Percentiles rank a stretch among this genome's conserved stretches.
Evolutionary conservation across 1,139 yeast species (phyloP).

Genomic region (Diutina rugosa): DNA sequence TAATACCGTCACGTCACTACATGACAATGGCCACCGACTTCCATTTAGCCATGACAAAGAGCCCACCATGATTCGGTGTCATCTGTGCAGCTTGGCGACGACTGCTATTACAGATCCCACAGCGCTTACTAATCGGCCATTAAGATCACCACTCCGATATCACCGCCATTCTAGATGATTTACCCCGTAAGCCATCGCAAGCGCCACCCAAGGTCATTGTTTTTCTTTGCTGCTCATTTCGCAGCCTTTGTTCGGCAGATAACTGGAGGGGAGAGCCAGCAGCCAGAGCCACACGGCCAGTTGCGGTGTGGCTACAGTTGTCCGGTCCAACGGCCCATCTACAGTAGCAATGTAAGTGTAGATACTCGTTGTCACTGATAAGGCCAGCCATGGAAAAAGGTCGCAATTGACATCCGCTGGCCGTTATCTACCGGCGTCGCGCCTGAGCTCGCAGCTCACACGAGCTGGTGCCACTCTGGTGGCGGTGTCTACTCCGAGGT

Average conservation of each 20-base stretch:
- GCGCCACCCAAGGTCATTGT: background rate
- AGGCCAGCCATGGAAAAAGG: no score
- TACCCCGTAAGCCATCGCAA: no score
- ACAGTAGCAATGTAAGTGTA: no score
- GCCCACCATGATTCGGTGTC: no score
- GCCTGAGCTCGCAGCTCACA: background rate
- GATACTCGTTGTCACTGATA: no score
- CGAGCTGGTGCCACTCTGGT: background rate
- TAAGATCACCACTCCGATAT: no score
- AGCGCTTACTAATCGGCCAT: no score
- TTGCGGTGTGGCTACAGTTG: background rate
- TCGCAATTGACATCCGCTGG: no score
- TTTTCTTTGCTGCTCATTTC: background rate
- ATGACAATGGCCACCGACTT: background rate
- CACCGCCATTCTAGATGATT: no score
- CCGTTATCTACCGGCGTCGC: no score
- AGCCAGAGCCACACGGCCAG: background rate
- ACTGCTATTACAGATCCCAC: no score
- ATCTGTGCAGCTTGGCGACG: no score
- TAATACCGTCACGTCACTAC: background rate
- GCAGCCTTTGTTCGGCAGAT: background rate
- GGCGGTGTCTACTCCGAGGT: background rate
- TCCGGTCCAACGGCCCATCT: background rate
- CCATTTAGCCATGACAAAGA: background rate
- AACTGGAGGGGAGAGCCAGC: background rate